Conservation (phyloP, 225 moss, liverwort and hornwort species). For the Pseudisothecium myosuroides region DNA sequence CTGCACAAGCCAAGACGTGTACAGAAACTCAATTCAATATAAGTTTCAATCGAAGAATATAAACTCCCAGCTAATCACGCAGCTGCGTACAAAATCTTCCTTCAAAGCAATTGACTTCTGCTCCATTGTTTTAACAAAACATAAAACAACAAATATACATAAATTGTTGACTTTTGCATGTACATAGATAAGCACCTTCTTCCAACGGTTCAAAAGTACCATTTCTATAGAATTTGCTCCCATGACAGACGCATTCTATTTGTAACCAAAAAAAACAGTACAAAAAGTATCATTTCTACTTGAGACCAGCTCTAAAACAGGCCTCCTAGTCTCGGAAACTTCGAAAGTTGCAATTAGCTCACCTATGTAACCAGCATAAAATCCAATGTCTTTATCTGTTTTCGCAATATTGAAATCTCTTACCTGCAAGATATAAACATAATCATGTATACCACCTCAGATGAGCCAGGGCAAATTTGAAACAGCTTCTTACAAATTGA, state of each 20-base stretch:
- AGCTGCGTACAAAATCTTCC: not conserved
- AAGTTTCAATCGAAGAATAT: not conserved
- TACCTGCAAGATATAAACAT: constrained; percentile 25
- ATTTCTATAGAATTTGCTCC: not conserved
- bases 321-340: not conserved
- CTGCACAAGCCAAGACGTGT: constrained; percentile 10
- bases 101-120: not conserved
- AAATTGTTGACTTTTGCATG: not conserved
- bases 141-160: not conserved
- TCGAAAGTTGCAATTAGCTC: not conserved
- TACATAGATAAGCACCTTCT: not conserved
- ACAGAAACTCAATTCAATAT: not conserved
- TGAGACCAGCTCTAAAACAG: not conserved
- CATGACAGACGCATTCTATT: not conserved
- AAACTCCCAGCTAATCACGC: not conserved
- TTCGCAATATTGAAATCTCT: constrained; percentile 61
- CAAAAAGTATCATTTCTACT: not conserved
- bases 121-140: not conserved
- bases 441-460: not conserved
- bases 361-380: constrained; percentile 79
- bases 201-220: not conserved
- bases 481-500: not conserved
- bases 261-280: not conserved
- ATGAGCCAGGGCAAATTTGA: not conserved
- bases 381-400: constrained; percentile 65